Conservation (phyloP, 2,329 filamentous ascomycete genomes). For the Ciborinia camelliae region DNA sequence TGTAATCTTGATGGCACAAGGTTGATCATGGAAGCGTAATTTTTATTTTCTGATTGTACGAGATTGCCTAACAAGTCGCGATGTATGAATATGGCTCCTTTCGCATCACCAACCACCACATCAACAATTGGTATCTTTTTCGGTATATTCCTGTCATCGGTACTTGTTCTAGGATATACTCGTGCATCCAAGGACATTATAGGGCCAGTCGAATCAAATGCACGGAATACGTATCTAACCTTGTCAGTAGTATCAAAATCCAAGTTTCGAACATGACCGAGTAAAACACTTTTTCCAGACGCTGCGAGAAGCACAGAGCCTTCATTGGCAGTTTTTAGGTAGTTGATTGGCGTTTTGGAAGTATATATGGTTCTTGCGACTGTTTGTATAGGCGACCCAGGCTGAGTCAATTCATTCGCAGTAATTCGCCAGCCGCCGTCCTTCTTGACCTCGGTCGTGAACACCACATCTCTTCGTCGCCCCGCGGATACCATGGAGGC, state of each 20-base stretch:
- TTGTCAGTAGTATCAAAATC: slow-evolving; percentile 40
- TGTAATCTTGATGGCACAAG: slow-evolving; percentile 65
- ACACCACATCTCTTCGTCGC: slow-evolving; percentile 37
- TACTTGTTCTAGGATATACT: slow-evolving; percentile 35
- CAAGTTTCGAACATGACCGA: slow-evolving; percentile 51
- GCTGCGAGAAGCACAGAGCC: slow-evolving; percentile 58
- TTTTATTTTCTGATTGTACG: slow-evolving; percentile 42
- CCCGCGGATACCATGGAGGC: slow-evolving; percentile 37
- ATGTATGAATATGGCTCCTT: slow-evolving; percentile 79
- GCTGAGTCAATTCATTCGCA: slow-evolving; percentile 38
- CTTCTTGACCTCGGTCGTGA: slow-evolving; percentile 37
- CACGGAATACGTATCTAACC: slow-evolving; percentile 54
- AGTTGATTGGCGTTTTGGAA: slow-evolving; percentile 42
- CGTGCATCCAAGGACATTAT: slow-evolving; percentile 66
- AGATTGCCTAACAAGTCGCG: slow-evolving; percentile 63
- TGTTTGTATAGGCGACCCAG: slow-evolving; percentile 32
- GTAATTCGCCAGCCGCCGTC: slow-evolving; percentile 37
- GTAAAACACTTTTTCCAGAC: slow-evolving; percentile 51
- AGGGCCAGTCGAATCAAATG: slow-evolving; percentile 58
- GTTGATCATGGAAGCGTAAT: slow-evolving; percentile 31
- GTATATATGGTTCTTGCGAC: slow-evolving; percentile 42
- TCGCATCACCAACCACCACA: slow-evolving; percentile 71
- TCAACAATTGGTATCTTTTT: slow-evolving; percentile 53
- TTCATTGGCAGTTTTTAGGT: slow-evolving; percentile 49
- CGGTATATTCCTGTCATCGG: slow-evolving; percentile 33